phyloP scores from a whole-genome alignment of 495 filamentous ascomycete species.

The Penicillium riverlandense region DNA sequence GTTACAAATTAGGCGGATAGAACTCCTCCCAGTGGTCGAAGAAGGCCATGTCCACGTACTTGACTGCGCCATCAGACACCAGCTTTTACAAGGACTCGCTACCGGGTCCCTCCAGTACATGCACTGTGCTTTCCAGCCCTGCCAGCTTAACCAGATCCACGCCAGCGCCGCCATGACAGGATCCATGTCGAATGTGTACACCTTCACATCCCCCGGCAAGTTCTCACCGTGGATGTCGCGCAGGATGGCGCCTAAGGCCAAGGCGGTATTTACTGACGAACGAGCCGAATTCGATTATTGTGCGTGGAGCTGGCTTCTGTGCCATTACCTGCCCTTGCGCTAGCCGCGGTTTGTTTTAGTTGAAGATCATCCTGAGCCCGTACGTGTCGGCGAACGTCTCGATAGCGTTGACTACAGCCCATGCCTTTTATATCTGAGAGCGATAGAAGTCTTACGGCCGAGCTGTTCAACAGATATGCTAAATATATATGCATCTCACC shows the following conservation, averaged over 20 bases:
- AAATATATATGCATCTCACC: no score
- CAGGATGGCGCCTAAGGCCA: conserved; percentile 24
- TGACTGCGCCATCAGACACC: conserved; percentile 12
- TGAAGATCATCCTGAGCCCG: conserved; percentile 22
- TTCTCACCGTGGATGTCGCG: conserved; percentile 15
- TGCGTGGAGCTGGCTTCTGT: conserved; percentile 13
- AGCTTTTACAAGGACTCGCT: conserved; percentile 18
- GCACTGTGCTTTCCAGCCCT: conserved; percentile 18
- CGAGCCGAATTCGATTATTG: conserved; percentile 25
- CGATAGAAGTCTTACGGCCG: no score
- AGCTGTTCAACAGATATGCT: no score
- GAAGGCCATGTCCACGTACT: no score
- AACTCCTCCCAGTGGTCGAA: no score
- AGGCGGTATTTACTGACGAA: conserved; percentile 25
- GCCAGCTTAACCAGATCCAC: conserved; percentile 19
- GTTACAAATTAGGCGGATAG: no score
- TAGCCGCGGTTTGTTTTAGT: conserved; percentile 8
- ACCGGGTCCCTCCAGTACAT: conserved; percentile 22
- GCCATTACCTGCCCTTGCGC: conserved; percentile 6
- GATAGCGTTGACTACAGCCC: conserved; percentile 14
- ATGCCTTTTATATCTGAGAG: not conserved
- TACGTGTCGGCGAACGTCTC: conserved; percentile 12
- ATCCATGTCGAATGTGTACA: conserved; percentile 28
- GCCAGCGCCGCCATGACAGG: conserved; percentile 15
- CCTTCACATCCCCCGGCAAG: conserved; percentile 6